Percentiles rank a stretch among this genome's conserved stretches.
These are phyloP conservation scores for Kluyveromyces aestuarii DNA, from an alignment of 805 yeast genomes.

Conservation along the genomic window DNA sequence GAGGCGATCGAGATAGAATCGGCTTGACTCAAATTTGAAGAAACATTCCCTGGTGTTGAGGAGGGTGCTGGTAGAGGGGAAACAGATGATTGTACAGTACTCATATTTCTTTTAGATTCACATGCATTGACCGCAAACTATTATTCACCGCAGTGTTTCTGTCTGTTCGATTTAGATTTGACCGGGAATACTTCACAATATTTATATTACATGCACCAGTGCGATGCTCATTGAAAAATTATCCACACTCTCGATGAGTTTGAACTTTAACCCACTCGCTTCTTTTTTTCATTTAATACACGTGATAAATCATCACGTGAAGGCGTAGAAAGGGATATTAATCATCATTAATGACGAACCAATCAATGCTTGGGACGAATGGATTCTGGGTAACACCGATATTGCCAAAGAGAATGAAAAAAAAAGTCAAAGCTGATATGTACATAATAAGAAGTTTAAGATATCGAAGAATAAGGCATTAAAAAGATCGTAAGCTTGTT, in stretches of 20 bases:
- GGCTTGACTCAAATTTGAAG: neutral
- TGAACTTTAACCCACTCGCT: neutral
- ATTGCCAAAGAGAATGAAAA: neutral
- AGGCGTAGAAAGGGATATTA: no score
- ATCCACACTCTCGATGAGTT: neutral
- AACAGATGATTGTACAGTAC: neutral
- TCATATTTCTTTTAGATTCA: neutral
- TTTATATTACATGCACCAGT: no score
- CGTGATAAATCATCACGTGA: neutral
- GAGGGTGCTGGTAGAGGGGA: neutral
- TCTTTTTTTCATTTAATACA: neutral
- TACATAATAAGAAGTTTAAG: neutral
- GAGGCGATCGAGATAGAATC: constrained; percentile 13
- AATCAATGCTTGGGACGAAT: neutral
- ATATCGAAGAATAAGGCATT: neutral
- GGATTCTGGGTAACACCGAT: neutral
- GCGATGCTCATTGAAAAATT: neutral
- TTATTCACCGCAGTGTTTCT: neutral
- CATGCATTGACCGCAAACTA: neutral
- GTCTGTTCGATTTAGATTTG: neutral
- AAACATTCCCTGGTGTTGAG: neutral
- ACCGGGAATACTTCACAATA: no score
- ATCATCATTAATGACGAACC: neutral
- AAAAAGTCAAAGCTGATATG: neutral
- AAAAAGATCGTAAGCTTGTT: neutral